phyloP scores from a whole-genome alignment of 306 rosid species.

The Aeschynomene evenia region DNA sequence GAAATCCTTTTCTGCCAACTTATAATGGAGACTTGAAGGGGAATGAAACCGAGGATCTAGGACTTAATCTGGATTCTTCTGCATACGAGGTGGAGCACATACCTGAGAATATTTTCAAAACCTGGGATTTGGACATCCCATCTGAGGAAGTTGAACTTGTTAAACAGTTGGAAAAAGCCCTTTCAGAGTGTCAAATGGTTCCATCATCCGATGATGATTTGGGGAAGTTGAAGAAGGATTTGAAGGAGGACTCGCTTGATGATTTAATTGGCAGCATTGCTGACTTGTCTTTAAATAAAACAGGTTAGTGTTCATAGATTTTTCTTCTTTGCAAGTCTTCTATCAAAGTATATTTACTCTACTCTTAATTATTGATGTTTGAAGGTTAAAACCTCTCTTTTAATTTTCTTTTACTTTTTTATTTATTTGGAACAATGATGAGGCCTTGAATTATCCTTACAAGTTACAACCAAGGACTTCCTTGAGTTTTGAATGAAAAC shows the following conservation, averaged over 20 bases:
- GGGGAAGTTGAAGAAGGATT: conserved; percentile 30
- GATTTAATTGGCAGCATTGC: conserved; percentile 46
- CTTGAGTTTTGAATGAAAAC: neutral
- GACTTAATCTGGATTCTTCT: conserved; percentile 22
- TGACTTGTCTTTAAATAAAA: conserved; percentile 47
- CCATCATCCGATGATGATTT: conserved; percentile 40
- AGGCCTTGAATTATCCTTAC: conserved; percentile 1
- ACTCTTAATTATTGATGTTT: neutral
- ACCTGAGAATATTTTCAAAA: conserved; percentile 57
- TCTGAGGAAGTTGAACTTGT: conserved; percentile 64
- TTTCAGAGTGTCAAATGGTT: conserved; percentile 30
- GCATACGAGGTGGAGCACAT: conserved; percentile 38
- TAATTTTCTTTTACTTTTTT: neutral
- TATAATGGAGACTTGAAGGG: conserved; percentile 48
- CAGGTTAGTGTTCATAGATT: neutral
- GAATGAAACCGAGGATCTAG: conserved; percentile 27
- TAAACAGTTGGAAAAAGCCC: conserved; percentile 51
- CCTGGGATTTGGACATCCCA: conserved; percentile 66
- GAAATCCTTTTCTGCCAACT: conserved; percentile 74
- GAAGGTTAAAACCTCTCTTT: neutral
- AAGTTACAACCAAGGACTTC: neutral
- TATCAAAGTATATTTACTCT: neutral
- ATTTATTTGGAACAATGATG: neutral
- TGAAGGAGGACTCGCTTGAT: conserved; percentile 39
- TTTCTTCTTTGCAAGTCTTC: neutral